phyloP scores from a whole-genome alignment of 2,329 filamentous ascomycete genomes.

The Trichoderma asperellum region DNA sequence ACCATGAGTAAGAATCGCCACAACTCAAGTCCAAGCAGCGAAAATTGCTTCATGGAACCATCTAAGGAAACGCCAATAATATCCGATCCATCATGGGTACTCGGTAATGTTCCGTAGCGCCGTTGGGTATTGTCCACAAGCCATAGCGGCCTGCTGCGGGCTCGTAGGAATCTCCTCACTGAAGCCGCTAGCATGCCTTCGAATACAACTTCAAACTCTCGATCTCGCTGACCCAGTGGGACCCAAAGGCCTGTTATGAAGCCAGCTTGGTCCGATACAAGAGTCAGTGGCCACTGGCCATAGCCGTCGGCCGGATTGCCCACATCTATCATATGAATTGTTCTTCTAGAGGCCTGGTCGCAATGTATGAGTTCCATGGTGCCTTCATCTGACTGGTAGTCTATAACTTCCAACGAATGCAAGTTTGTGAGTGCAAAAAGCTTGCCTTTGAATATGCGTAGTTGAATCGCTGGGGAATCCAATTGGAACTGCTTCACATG shows the following conservation, averaged over 20 bases:
- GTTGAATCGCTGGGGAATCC: conserved; percentile 56
- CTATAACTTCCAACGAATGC: conserved; percentile 62
- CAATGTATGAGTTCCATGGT: conserved; percentile 49
- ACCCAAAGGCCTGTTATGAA: conserved; percentile 56
- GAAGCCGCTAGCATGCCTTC: conserved; percentile 60
- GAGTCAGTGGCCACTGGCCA: conserved; percentile 46
- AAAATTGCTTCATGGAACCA: conserved; percentile 71
- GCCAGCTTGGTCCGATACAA: conserved; percentile 54
- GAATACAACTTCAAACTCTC: conserved; percentile 55
- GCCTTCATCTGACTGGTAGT: conserved; percentile 46
- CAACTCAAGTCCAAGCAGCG: conserved; percentile 62
- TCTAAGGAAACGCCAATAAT: conserved; percentile 69
- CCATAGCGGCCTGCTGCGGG: conserved; percentile 59
- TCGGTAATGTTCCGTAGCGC: conserved; percentile 50
- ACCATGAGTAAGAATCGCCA: conserved; percentile 74
- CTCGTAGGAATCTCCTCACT: conserved; percentile 59
- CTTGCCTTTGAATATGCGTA: conserved; percentile 53
- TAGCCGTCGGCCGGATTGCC: conserved; percentile 39
- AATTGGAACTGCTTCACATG: conserved; percentile 52
- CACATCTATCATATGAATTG: conserved; percentile 53
- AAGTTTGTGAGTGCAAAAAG: conserved; percentile 56
- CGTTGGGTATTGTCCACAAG: conserved; percentile 40
- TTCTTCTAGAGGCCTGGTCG: conserved; percentile 50
- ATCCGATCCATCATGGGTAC: conserved; percentile 52
- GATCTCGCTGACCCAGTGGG: conserved; percentile 47